Evolutionary conservation across 768 basidiomycete species (phyloP).

Genomic region (Leccinum obscurum): DNA sequence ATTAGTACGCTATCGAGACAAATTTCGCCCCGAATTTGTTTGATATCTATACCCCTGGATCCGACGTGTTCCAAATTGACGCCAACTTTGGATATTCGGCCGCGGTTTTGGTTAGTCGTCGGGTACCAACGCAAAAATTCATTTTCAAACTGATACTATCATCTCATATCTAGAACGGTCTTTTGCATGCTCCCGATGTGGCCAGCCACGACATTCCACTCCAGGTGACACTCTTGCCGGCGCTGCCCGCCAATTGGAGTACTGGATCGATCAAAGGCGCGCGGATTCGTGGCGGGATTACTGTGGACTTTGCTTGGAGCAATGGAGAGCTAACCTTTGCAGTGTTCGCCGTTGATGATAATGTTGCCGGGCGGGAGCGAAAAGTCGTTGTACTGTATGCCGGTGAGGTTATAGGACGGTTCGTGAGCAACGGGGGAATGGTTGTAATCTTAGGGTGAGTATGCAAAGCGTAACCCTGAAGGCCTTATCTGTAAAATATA

Average conservation of each 20-base stretch:
- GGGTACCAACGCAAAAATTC: neutral
- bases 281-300: conserved; percentile 63
- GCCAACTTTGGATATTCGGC: conserved; percentile 72
- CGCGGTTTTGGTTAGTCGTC: conserved; percentile 55
- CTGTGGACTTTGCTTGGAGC: conserved; percentile 54
- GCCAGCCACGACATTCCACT: conserved; percentile 50
- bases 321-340: conserved; percentile 34
- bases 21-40: conserved; percentile 69
- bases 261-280: conserved; percentile 62
- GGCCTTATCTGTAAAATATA: neutral
- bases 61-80: conserved; percentile 74
- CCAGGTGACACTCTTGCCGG: conserved; percentile 60
- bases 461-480: neutral
- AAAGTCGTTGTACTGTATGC: conserved; percentile 38
- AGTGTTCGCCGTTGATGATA: conserved; percentile 39
- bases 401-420: conserved; percentile 35
- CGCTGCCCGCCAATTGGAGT: conserved; percentile 62
- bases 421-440: conserved; percentile 24
- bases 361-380: conserved; percentile 37
- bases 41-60: conserved; percentile 56
- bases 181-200: conserved; percentile 71
- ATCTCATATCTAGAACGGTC: conserved; percentile 44
- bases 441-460: conserved; percentile 16
- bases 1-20: conserved; percentile 56
- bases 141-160: conserved; percentile 28